A percentile compares a stretch with the other conserved stretches of the same genome.
Evolutionary conservation across 1,284 basidiomycete genomes (phyloP).

Genomic region (Sporisorium exsertum): DNA sequence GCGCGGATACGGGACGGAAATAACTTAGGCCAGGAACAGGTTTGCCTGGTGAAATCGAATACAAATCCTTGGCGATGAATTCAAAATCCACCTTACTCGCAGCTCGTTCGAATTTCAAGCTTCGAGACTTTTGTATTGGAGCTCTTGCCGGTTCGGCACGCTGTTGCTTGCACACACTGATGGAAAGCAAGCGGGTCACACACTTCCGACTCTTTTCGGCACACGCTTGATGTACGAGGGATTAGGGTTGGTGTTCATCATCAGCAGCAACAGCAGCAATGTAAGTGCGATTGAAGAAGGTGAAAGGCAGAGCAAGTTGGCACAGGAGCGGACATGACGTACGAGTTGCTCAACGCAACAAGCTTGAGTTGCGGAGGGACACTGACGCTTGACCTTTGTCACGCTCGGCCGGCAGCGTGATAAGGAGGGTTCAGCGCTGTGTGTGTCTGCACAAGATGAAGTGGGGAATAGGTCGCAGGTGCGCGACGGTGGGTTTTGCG

Average conservation of each 20-base stretch:
- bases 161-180: neutral
- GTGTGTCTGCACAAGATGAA: too few species aligned
- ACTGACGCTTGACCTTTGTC: neutral
- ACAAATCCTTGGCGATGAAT: neutral
- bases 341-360: neutral
- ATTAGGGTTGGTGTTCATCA: constrained; percentile 1
- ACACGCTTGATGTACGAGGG: constrained; percentile 3
- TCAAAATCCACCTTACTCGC: neutral
- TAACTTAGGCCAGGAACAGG: neutral
- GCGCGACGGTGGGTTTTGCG: too few species aligned
- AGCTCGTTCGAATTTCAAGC: neutral
- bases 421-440: too few species aligned
- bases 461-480: too few species aligned
- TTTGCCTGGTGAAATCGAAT: neutral
- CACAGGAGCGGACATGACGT: neutral
- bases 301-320: neutral
- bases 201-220: neutral
- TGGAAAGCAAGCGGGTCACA: neutral
- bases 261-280: neutral
- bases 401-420: too few species aligned
- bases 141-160: neutral
- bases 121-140: neutral
- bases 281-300: neutral
- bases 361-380: neutral
- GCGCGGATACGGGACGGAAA: too few species aligned